These are phyloP conservation scores for Trametes elegans DNA, from an alignment of 768 basidiomycete species.

Conservation along the genomic window DNA sequence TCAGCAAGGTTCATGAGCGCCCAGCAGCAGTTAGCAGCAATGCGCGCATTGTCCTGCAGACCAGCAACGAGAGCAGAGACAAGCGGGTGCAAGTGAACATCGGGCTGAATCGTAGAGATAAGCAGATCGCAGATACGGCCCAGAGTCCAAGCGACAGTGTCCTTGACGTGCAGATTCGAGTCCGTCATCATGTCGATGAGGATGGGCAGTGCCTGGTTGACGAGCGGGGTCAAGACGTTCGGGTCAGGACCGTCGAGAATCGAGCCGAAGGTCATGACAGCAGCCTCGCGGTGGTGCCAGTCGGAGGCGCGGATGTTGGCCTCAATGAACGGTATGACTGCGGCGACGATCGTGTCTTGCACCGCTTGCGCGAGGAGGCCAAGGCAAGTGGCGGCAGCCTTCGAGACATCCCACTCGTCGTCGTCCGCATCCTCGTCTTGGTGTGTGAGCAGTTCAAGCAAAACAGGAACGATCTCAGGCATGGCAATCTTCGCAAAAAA, in stretches of 20 bases:
- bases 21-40: slow-evolving; percentile 94
- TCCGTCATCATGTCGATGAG: slow-evolving; percentile 97
- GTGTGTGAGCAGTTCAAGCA: slow-evolving; percentile 81
- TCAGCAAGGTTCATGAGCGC: slow-evolving; percentile 94
- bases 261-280: slow-evolving; percentile 97
- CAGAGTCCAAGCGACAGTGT: slow-evolving; percentile 97
- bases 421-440: slow-evolving; percentile 98
- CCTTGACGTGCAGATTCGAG: slow-evolving; percentile 81
- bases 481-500: slow-evolving; percentile 94
- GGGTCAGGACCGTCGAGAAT: slow-evolving; percentile 97
- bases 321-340: slow-evolving; percentile 97
- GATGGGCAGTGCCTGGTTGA: slow-evolving; percentile 90
- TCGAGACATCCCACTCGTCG: slow-evolving; percentile 98
- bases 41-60: slow-evolving; percentile 76
- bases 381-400: slow-evolving; percentile 94
- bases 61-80: slow-evolving; percentile 81
- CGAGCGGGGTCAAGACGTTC: slow-evolving; percentile 80
- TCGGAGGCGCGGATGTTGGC: slow-evolving; percentile 88
- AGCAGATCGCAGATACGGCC: slow-evolving; percentile 92
- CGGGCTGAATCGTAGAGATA: slow-evolving; percentile 82
- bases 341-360: slow-evolving; percentile 84
- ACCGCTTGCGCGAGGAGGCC: slow-evolving; percentile 87
- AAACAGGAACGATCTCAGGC: slow-evolving; percentile 91
- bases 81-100: slow-evolving; percentile 81
- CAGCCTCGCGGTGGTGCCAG: slow-evolving; percentile 96